These are phyloP conservation scores for Suillus paluster DNA, from an alignment of 768 basidiomycete genomes.

Conservation along the genomic window DNA sequence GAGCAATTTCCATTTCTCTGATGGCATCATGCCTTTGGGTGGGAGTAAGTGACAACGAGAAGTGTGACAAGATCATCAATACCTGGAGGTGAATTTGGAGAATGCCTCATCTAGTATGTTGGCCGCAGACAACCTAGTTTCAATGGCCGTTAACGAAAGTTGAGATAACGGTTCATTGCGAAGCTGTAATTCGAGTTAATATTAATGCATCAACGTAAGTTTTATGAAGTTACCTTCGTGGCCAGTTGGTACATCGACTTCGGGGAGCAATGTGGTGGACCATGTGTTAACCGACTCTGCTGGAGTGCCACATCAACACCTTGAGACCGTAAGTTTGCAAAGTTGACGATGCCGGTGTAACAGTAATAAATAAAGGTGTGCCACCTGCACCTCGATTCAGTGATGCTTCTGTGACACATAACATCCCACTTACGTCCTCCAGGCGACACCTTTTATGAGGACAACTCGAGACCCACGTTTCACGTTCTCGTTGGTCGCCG, in stretches of 20 bases:
- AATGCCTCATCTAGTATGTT: constrained; percentile 16
- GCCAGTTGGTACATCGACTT: constrained; percentile 33
- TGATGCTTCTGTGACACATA: neutral
- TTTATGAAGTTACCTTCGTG: constrained; percentile 16
- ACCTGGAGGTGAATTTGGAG: constrained; percentile 16
- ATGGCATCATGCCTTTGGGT: constrained; percentile 11
- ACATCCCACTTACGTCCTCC: constrained; percentile 9
- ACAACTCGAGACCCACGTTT: neutral
- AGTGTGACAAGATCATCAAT: neutral
- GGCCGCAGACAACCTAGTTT: constrained; percentile 1
- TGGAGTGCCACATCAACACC: neutral
- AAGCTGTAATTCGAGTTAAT: constrained; percentile 1
- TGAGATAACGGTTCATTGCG: constrained; percentile 2
- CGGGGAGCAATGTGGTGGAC: constrained; percentile 21
- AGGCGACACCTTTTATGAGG: constrained; percentile 13
- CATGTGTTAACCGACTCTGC: neutral
- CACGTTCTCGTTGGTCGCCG: neutral
- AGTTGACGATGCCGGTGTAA: constrained; percentile 12
- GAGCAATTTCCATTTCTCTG: constrained; percentile 9
- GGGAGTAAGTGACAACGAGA: neutral
- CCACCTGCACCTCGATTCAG: constrained; percentile 5
- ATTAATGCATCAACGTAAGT: neutral
- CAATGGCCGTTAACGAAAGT: constrained; percentile 11
- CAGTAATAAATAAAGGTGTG: constrained; percentile 13
- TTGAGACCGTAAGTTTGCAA: constrained; percentile 12